These are phyloP conservation scores for Talaromyces sp. DNA, from an alignment of 2,329 filamentous ascomycete genomes.

Conservation along the genomic window DNA sequence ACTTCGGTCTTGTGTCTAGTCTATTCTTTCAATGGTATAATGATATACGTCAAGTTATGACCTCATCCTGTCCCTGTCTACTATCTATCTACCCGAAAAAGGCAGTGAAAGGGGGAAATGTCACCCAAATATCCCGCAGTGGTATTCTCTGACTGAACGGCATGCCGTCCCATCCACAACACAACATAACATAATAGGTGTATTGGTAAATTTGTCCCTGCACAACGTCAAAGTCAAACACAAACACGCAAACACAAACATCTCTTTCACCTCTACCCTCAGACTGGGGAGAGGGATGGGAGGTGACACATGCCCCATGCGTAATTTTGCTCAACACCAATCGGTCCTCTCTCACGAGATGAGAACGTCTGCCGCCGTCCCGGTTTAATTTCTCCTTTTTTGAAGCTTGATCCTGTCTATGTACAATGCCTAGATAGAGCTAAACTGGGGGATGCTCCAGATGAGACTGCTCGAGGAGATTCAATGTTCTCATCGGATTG, in stretches of 20 bases:
- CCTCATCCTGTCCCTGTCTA: background rate
- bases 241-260: conserved; percentile 6
- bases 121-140: background rate
- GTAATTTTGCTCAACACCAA: background rate
- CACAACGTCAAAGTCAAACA: conserved; percentile 3
- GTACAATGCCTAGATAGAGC: background rate
- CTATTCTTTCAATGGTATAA: background rate
- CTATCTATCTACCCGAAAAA: background rate
- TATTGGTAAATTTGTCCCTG: background rate
- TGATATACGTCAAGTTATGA: background rate
- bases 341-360: background rate
- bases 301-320: background rate
- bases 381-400: background rate
- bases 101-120: background rate
- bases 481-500: background rate
- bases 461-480: background rate
- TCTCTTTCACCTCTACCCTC: background rate
- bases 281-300: too few relatives aligned
- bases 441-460: background rate
- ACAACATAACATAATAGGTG: background rate
- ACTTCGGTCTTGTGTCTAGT: conserved; percentile 1
- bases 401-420: background rate
- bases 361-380: background rate
- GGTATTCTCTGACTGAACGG: background rate
- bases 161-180: background rate